Base-by-base conservation (phyloP, 2,329 filamentous ascomycete genomes). In the Penicillium crustosum region DNA sequence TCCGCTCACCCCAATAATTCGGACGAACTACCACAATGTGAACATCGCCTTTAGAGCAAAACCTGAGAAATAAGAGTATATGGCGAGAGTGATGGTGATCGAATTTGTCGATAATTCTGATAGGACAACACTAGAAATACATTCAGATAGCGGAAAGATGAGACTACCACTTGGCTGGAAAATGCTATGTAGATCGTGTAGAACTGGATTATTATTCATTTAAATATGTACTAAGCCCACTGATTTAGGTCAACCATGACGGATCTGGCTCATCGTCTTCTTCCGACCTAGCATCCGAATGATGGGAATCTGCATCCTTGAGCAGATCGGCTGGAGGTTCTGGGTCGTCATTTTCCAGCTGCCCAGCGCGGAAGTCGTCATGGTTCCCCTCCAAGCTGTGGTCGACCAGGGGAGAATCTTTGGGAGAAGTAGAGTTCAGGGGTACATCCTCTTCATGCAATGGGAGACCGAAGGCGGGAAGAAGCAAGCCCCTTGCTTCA, bases 221-320 rank as follows among this genome's bases (percentile, higher is more conserved):
- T n/a, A 19, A 15, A 29, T 8, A 23, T 35, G 29, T 54, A 13
- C 25, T 4, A 61, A 55, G 41, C 66, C 49, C 63, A 55, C 56
- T 69, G 67, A 38, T 75, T 75, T 25, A 78, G 68, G 27, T 33
- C 25, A 79, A 61, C 69, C 77, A 77, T 17, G 76, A 71, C 29
- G 76, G 77, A 64, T 79, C 77, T 7, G 77, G 77, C 19, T 77
- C 77, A 55, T 78, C 72, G 58, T 76, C 75, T 39, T 78, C 72
- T 13, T 76, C 76, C 12, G 72, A 74, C 50, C 68, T 66, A 25
- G 58, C 51, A 25, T 62, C 65, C 29, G 60, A 59, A 27, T 64
- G 60, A 54, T 66, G 64, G 7, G 62, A 54, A 21, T 66, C 59
- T 31, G 60, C 39, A 65, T 74, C 73, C 53, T 65, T 66, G 31